Base-by-base conservation (phyloP, 495 filamentous ascomycete species). In the Xylaria venustula region DNA sequence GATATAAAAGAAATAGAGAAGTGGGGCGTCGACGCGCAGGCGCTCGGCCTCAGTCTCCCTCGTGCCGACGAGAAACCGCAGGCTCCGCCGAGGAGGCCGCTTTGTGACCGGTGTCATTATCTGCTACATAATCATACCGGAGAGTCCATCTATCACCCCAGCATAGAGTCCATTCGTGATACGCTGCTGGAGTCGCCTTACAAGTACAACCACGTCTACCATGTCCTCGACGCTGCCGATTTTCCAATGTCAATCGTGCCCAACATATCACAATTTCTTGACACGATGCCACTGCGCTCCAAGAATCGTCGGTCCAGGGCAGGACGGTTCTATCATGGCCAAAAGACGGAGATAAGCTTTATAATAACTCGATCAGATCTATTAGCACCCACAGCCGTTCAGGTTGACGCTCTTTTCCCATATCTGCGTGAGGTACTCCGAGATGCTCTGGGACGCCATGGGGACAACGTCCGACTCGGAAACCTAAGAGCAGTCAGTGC, bases 141-240 rank as follows among this genome's bases (percentile, higher is more conserved):
- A 6, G 76, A 83, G 8, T 81, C 90, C 14, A 89, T 92, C 40
- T 73, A 81, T 25, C 90, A 96, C 65, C 94, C 94, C 0, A 83
- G 87, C 7, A 77, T 97, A 49, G 77, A 90, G 20, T 86, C 90
- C 0, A 85, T 99, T 26, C 80, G 84, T 26, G 85, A 89, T 25
- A 95, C 88, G n/a, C 87, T 99, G 23, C 79, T 85, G 19, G 89
- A 93, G 63, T 92, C 93, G 0, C 91, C 91, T 1, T 83, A 94
- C 71, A 90, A 87, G 67, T 77, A 88, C 63, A 98, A 98, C 69
- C 92, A 96, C 65, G 84, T 99, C 55, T 99, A 97, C 71, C 93
- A 97, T 72, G 81, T 99, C n/a, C 68, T 98, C n/a, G 94, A 99
- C 68, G 94, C 94, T 4, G 95, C 92, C 15, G 94, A 99, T 70